Base-by-base conservation (phyloP, 495 filamentous ascomycete species). In the Venustampulla echinocandica region DNA sequence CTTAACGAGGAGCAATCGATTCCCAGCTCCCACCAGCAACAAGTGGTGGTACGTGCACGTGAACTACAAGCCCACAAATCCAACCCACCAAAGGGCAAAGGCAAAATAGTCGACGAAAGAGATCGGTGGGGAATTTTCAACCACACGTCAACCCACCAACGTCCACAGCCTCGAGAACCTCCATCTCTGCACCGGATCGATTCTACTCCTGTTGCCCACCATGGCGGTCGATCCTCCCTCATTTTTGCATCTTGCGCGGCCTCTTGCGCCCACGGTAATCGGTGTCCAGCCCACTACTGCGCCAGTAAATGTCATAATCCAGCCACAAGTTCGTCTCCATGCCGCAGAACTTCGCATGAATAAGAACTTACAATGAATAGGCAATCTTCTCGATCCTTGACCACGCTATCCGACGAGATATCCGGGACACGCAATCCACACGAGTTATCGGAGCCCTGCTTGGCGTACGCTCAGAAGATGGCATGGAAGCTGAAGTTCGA, bases 351-450 rank as follows among this genome's bases (percentile, higher is more conserved):
- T 25, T 11, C 15, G 9, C 42, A 27, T 13, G 10, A 9, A 27
- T 11, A 47, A 18, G n/a, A 6, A 45, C 45, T 58, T 20, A 58
- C 37, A 30, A 13, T 11, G 10, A 22, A 24, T 56, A 95, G 87
- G 88, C 92, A 43, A 77, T 98, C 46, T 90, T 97, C 79, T 89
- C 87, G 45, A 90, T 98, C 66, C 81, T 98, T 61, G 92, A 98
- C 68, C 92, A 98, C 69, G 90, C 93, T 40, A 76, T 89, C 41
- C 85, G 93, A 64, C 32, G 53, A 18, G 54, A 57, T 51, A 57
- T 57, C 34, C 81, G 88, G 48, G 86, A 92, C 59, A 76, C 81
- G 42, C 85, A 90, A 62, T 87, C 93, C 65, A 87, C 90, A 47
- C 82, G 92, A 57, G 92, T 97, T 44, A 97, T 98, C 59, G 92